A percentile compares a stretch with the other conserved stretches of the same genome.
These are phyloP conservation scores for Corymbia citriodora DNA, from an alignment of 441 rosid species.

Conservation along the genomic window DNA sequence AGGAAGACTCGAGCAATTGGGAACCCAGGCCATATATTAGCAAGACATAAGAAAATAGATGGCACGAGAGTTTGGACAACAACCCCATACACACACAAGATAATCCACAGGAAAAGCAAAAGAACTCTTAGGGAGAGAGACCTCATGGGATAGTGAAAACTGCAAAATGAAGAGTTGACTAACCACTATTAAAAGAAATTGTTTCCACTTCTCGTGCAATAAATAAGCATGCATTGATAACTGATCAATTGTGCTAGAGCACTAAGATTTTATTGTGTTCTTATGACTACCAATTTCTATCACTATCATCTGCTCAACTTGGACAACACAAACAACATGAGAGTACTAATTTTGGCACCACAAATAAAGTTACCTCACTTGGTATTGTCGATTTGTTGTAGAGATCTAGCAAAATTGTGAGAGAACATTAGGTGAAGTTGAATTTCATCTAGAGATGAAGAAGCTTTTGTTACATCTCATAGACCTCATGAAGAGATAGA, in stretches of 20 bases:
- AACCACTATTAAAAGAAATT: too few species aligned
- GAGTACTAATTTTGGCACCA: neutral
- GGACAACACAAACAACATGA: neutral
- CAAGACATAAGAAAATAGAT: neutral
- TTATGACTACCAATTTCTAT: neutral
- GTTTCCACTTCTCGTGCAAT: neutral
- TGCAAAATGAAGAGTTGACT: too few species aligned
- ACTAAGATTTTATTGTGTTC: neutral
- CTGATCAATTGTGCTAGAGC: neutral
- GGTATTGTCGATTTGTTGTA: neutral
- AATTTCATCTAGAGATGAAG: neutral
- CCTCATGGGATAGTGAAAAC: too few species aligned
- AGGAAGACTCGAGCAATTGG: too few species aligned
- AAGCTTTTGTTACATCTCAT: neutral
- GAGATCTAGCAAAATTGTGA: neutral
- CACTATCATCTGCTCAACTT: neutral
- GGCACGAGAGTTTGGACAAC: neutral
- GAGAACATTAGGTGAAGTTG: neutral
- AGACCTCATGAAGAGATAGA: neutral
- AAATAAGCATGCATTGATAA: neutral
- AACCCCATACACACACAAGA: neutral
- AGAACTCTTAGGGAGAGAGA: too few species aligned
- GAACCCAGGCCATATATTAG: too few species aligned
- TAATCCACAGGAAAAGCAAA: too few species aligned
- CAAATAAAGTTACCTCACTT: neutral